Evolutionary conservation across 352 stramenopile genomes (phyloP), one percentile per base, ranked within the genome.

Genomic region (Pythium aphanidermatum): DNA sequence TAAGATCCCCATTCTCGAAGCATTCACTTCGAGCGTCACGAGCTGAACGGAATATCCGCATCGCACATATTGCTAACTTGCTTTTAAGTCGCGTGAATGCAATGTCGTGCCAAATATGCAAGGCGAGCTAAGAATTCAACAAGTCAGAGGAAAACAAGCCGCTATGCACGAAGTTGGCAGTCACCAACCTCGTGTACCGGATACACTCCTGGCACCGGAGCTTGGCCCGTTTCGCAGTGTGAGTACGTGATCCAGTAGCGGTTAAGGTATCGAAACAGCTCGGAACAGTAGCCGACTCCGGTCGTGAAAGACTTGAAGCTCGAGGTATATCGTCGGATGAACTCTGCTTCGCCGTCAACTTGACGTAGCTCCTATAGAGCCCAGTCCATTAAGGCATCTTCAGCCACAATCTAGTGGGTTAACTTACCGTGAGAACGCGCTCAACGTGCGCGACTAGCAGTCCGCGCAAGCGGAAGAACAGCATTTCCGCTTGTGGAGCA

Each of bases 221-320:
- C 82, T 44, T 92, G 76, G 3, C 82, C 82, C 19, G 74, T 92
- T 51, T 89, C 75, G 25, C 76, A 93, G 32, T 93, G 82, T 5
- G 82, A 88, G 52, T 90, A 93, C 28, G 69, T 76, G 54, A 93
- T 91, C 82, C 82, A 93, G 47, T 92, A 93, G 19, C 82, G 79
- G 39, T 93, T 90, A 68, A 93, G 50, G 37, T 93, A 93, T 26
- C 71, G 66, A 23, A 92, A 93, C 2, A 93, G 71, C 43, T 93
- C 74, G 13, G 82, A 90, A 21, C 86, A 89, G 48, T 90, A 93
- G 27, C 53, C 73, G 0, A 72, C 82, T 9, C 82, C 82, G 2
- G 74, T 93, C 16, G 71, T 63, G 38, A 87, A 93, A 6, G 76
- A 63, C 30, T 85, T 57, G 41, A 92, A 93, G 10, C 70, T 70